Evolutionary conservation across 139 green algal genomes (phyloP), one percentile per base, ranked within the genome.

Genomic region (Monoraphidium neglectum): DNA sequence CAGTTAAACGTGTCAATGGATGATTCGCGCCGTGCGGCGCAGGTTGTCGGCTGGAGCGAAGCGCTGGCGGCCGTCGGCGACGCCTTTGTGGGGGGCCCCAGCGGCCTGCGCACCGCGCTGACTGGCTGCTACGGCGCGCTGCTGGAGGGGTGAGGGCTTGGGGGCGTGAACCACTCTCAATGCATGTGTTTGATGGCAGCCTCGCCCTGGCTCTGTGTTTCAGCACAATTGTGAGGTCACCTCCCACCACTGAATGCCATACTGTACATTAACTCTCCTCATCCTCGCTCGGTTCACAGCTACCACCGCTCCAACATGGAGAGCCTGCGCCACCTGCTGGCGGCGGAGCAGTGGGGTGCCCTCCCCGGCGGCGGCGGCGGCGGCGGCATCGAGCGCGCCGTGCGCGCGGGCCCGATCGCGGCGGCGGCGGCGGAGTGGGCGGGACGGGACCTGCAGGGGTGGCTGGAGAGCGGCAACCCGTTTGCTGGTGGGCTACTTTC

Each of bases 291-390:
- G 43, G 8, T 51, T 51, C 43, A 80, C 28, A 64, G 60, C 43
- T 83, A 85, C 70, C 85, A 88, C 57, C 71, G 76, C 10, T 74
- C 47, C 63, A 88, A 86, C 72, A 82, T 88, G 46, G 82, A 88
- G 61, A 77, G 77, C 30, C 53, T 85, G 32, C 77, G 68, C 13
- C 47, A 70, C 24, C 66, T 62, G 35, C 76, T 86, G n/a, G 76
- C 75, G 30, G 57, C 74, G 46, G 81, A 86, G 60, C 40, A 54
- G 8, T 86, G 81, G 81, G 49, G 70, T 46, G 72, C 62, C 24
- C 3, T 37, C 2, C 43, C 43, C 36, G 56, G 56, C 51, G n/a
- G 6, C 13, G 23, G 37, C 36, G 64, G 37, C 38, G 56, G 53
- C 46, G 47, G 40, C 59, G 33, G 16, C 47, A 53, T 71, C 30